Conservation (phyloP, 2,329 filamentous ascomycete species). For the Pyrenochaeta sp. region DNA sequence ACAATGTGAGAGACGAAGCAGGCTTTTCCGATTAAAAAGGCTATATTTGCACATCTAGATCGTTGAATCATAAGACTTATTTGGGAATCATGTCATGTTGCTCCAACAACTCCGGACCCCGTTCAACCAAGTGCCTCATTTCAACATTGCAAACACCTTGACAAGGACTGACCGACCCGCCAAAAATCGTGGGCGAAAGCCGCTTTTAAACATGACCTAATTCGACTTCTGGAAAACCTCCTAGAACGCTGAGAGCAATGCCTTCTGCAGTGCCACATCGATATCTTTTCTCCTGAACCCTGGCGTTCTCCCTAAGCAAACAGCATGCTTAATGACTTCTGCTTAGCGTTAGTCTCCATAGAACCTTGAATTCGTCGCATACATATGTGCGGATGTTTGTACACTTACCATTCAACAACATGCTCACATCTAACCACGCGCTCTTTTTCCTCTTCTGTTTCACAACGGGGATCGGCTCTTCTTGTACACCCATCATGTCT, state of each 20-base stretch:
- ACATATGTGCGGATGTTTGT: not conserved
- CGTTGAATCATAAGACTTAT: no score
- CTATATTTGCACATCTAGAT: not conserved
- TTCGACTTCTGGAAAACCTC: no score
- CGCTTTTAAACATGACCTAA: constrained; percentile 6
- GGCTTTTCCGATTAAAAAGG: no score
- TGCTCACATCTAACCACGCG: constrained; percentile 53
- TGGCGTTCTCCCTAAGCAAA: constrained; percentile 55
- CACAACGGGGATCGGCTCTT: constrained; percentile 21
- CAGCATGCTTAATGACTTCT: constrained; percentile 47
- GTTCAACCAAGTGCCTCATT: no score
- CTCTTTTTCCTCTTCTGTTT: constrained; percentile 42
- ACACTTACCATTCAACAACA: constrained; percentile 53
- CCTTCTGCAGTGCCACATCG: constrained; percentile 49
- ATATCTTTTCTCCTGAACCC: constrained; percentile 54
- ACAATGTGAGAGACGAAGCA: no score
- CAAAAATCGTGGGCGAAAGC: no score
- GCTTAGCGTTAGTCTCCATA: constrained; percentile 27
- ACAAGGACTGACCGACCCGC: no score
- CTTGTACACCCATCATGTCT: constrained; percentile 23
- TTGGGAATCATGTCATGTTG: no score
- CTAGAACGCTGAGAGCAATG: constrained; percentile 39
- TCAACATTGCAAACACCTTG: no score
- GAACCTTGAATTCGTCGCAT: not conserved
- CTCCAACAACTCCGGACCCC: no score